Percentiles rank a stretch among this genome's conserved stretches.
phyloP scores from a whole-genome alignment of 805 yeast species.

The Ogataea pini region DNA sequence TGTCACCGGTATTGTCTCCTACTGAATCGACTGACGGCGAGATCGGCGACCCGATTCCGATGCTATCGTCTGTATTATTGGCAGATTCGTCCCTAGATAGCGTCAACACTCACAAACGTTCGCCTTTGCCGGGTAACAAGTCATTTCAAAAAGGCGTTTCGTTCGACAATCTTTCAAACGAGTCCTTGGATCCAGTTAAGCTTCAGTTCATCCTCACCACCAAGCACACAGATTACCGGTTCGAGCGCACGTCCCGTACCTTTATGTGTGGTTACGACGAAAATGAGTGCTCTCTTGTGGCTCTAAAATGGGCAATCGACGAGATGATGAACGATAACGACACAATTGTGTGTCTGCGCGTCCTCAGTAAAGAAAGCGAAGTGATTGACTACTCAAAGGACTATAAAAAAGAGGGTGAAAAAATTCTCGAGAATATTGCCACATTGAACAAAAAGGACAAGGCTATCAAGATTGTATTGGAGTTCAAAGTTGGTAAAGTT shows the following conservation, averaged over 20 bases:
- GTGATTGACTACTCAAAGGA: conserved; percentile 21
- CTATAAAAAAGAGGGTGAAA: conserved; percentile 39
- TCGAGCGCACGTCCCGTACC: conserved; percentile 41
- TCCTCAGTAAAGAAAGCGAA: conserved; percentile 37
- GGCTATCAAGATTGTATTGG: conserved; percentile 44
- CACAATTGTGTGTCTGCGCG: conserved; percentile 46
- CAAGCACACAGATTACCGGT: conserved; percentile 40
- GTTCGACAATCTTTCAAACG: conserved; percentile 45
- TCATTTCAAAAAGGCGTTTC: conserved; percentile 37
- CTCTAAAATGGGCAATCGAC: conserved; percentile 46
- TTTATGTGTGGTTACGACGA: conserved; percentile 46
- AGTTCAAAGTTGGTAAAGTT: conserved; percentile 45
- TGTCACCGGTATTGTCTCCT: conserved; percentile 21
- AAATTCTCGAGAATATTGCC: conserved; percentile 35
- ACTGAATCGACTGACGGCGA: conserved; percentile 1
- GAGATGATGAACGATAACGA: conserved; percentile 47
- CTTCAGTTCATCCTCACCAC: conserved; percentile 40
- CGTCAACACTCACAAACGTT: conserved; percentile 8
- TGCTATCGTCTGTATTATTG: conserved; percentile 1
- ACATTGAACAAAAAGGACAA: conserved; percentile 37
- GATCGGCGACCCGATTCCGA: neutral
- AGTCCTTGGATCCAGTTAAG: conserved; percentile 29
- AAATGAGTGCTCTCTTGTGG: conserved; percentile 42
- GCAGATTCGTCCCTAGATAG: conserved; percentile 6
- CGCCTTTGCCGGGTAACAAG: conserved; percentile 11